Evolutionary conservation across 2,329 filamentous ascomycete species (phyloP), one percentile per base, ranked within the genome.

Genomic region (Chrysosporium keratinophilum): DNA sequence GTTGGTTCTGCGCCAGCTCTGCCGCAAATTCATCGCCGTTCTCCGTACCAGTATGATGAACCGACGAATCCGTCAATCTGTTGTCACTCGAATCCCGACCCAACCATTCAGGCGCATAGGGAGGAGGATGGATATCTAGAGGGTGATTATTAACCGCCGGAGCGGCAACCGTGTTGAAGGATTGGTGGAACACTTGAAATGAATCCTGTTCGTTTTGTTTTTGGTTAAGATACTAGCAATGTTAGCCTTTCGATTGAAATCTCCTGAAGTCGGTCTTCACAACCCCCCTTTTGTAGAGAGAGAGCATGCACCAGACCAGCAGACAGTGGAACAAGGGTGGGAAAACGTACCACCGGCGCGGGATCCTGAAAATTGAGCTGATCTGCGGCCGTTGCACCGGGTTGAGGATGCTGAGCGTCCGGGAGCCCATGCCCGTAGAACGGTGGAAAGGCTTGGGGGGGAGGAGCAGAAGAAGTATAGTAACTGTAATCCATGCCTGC

Each of bases 371-470:
- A 54, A 28, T 3, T 28, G 23, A 28, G 23, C 35, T 54, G 43
- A 35, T 47, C 51, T 34, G 33, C 43, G 17, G 15, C 9, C 20
- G 43, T 9, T 1, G 51, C 41, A 45, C 17, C 41, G 23, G 41
- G 50, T 33, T 52, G 50, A 40, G 50, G 50, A 37, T 52, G 50
- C 34, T 53, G 50, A 23, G n/a, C 5, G 17, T 45, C 39, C 28
- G 31, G 31, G 10, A 54, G 42, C 14, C 51, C 51, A 42, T 54
- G 42, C 14, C 51, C 51, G 34, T 48, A 54, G 44, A 54, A 48
- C 20, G 23, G 23, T 7, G 40, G 51, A 43, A 47, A 54, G 35
- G 17, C 35, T 10, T 40, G 43, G 20, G 40, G 43, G 1, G 34
- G 51, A 15, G 40, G 43, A 23, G 43, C 19, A 33, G 51, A 47